Evolutionary conservation across 768 basidiomycete species (phyloP).

Genomic region (Stropharia rugosoannulata): DNA sequence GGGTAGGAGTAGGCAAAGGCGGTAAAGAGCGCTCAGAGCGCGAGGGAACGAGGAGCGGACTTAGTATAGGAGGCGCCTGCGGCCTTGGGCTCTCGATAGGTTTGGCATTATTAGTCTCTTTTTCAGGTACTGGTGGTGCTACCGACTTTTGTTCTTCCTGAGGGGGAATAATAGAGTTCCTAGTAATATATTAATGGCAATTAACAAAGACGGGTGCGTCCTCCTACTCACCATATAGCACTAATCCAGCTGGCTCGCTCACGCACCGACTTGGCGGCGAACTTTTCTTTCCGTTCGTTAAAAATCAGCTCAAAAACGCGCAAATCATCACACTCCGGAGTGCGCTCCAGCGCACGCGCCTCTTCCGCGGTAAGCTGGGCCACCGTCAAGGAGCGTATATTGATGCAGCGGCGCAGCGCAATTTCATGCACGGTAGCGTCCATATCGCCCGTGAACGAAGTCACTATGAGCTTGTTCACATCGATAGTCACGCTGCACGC

Average conservation of each 20-base stretch:
- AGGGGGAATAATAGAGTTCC: slow-evolving; percentile 58
- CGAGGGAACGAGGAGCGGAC: slow-evolving; percentile 16
- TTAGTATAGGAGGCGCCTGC: slow-evolving; percentile 16
- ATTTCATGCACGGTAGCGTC: slow-evolving; percentile 44
- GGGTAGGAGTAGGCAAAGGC: slow-evolving; percentile 25
- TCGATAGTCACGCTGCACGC: slow-evolving; percentile 39
- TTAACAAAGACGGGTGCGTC: background rate
- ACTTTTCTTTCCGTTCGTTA: slow-evolving; percentile 52
- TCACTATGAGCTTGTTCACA: slow-evolving; percentile 39
- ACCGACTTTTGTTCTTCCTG: slow-evolving; percentile 19
- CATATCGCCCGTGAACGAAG: slow-evolving; percentile 38
- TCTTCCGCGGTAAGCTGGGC: slow-evolving; percentile 45
- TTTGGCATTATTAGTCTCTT: background rate
- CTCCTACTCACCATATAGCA: slow-evolving; percentile 59
- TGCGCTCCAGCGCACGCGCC: slow-evolving; percentile 30
- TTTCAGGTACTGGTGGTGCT: background rate
- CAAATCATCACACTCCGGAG: slow-evolving; percentile 35
- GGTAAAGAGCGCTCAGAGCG: slow-evolving; percentile 30
- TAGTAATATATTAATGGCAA: slow-evolving; percentile 21
- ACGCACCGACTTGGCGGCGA: slow-evolving; percentile 58
- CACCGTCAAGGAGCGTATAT: slow-evolving; percentile 58
- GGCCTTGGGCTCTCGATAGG: slow-evolving; percentile 22
- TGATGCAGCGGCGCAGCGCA: slow-evolving; percentile 50
- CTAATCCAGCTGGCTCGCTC: slow-evolving; percentile 76
- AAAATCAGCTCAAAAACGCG: slow-evolving; percentile 69